A percentile compares a stretch with the other conserved stretches of the same genome.
Conservation (phyloP, 1,284 basidiomycete species). For the Moesziomyces parantarcticus region DNA sequence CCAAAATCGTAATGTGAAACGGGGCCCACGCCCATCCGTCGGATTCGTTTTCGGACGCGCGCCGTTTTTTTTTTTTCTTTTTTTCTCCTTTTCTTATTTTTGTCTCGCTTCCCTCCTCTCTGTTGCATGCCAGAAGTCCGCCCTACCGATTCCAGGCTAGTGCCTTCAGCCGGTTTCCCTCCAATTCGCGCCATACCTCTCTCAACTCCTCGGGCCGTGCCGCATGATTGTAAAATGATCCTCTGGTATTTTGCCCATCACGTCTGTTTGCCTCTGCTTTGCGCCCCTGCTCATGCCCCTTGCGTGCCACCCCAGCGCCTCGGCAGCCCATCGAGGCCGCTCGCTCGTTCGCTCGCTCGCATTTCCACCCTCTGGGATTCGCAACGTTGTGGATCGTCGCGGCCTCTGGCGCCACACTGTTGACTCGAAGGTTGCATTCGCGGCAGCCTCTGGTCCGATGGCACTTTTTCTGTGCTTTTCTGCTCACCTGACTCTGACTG, state of each 20-base stretch:
- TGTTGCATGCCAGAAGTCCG: too few relatives aligned
- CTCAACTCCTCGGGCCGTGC: not conserved
- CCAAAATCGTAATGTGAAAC: too few relatives aligned
- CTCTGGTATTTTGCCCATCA: too few relatives aligned
- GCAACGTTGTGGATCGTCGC: constrained; percentile 10
- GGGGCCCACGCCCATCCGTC: too few relatives aligned
- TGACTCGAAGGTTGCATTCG: constrained; percentile 1
- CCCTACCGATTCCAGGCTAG: not conserved
- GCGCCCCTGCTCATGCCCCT: constrained; percentile 26
- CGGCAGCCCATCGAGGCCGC: not conserved
- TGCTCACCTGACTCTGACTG: not conserved
- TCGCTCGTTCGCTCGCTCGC: not conserved
- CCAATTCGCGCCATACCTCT: too few relatives aligned
- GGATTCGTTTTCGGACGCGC: not conserved
- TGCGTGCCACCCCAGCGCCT: constrained; percentile 16
- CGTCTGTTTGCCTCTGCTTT: too few relatives aligned
- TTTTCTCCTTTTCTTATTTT: not conserved
- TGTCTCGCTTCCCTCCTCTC: too few relatives aligned
- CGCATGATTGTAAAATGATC: too few relatives aligned
- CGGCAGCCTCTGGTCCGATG: not conserved
- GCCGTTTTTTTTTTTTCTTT: constrained; percentile 1
- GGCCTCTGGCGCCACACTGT: constrained; percentile 3
- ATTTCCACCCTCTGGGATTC: not conserved
- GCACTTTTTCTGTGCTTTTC: not conserved
- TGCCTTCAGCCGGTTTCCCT: not conserved